Conservation (phyloP, 2,329 filamentous ascomycete species). For the Exophiala alcalophila region DNA sequence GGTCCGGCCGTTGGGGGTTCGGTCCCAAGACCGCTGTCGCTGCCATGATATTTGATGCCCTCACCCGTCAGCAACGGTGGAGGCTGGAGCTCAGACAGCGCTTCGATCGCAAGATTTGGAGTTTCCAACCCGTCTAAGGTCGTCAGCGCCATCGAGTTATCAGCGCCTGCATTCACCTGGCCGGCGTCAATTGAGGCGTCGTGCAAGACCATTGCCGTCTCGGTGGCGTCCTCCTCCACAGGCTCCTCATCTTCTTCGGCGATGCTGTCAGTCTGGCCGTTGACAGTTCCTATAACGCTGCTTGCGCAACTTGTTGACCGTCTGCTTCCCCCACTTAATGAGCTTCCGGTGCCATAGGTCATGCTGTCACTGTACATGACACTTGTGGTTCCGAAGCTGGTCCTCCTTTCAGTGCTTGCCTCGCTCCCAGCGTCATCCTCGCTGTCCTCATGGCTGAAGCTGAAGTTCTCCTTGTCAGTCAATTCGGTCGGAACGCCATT, state of each 20-base stretch:
- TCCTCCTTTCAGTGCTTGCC: slow-evolving; percentile 44
- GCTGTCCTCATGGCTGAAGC: slow-evolving; percentile 52
- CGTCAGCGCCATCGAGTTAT: slow-evolving; percentile 18
- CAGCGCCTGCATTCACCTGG: slow-evolving; percentile 11
- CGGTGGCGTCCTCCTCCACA: slow-evolving; percentile 22
- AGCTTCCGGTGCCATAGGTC: slow-evolving; percentile 41
- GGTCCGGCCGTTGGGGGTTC: slow-evolving; percentile 30
- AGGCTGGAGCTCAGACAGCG: slow-evolving; percentile 22
- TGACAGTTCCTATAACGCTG: slow-evolving; percentile 37
- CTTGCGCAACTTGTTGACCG: slow-evolving; percentile 39
- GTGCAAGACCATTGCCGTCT: slow-evolving; percentile 22
- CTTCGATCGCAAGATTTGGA: slow-evolving; percentile 11
- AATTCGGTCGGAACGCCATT: slow-evolving; percentile 44
- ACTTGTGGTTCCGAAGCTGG: slow-evolving; percentile 38
- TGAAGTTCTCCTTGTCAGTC: slow-evolving; percentile 61
- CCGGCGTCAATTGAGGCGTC: slow-evolving; percentile 3
- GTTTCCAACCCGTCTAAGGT: slow-evolving; percentile 17
- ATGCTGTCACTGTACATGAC: slow-evolving; percentile 42
- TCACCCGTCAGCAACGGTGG: slow-evolving; percentile 22
- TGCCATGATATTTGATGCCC: slow-evolving; percentile 28
- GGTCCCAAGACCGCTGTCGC: slow-evolving; percentile 35
- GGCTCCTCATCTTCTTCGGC: slow-evolving; percentile 34
- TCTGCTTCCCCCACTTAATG: slow-evolving; percentile 36
- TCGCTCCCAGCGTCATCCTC: slow-evolving; percentile 50
- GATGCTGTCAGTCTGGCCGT: slow-evolving; percentile 32